phyloP scores from a whole-genome alignment of 352 stramenopile species.

The Pythium angustatum region DNA sequence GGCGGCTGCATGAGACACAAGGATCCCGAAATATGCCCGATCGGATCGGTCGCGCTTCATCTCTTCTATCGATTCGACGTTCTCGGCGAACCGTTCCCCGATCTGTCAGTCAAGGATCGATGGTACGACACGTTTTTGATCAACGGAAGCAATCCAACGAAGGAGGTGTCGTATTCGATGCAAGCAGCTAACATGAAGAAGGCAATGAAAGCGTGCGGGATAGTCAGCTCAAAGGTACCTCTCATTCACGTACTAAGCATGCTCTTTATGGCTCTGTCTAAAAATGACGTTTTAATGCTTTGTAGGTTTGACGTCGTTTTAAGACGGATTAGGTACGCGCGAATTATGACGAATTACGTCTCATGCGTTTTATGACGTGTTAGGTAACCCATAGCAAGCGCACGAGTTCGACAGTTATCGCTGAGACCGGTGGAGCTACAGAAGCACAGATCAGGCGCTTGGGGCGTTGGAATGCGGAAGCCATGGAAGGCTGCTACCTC shows the following conservation, averaged over 20 bases:
- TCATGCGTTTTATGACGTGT: background rate
- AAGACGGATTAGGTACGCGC: background rate
- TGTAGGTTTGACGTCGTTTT: no score
- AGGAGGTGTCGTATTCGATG: background rate
- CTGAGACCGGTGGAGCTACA: background rate
- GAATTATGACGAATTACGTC: background rate
- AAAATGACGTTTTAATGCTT: background rate
- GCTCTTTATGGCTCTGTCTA: no score
- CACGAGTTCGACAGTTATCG: background rate
- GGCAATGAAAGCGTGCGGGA: background rate
- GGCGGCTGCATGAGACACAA: background rate
- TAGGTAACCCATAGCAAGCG: background rate
- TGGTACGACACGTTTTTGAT: background rate
- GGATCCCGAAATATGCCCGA: background rate
- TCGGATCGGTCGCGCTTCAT: background rate
- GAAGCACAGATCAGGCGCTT: background rate
- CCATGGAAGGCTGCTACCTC: constrained; percentile 8
- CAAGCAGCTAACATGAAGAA: background rate
- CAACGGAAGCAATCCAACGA: background rate
- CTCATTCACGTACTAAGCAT: background rate
- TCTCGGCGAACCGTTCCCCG: background rate
- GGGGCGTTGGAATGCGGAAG: background rate
- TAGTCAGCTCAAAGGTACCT: background rate
- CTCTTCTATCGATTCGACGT: background rate
- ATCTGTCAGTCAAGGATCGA: background rate